Conservation (phyloP, 352 stramenopile species). For the Pythium catenulatum region DNA sequence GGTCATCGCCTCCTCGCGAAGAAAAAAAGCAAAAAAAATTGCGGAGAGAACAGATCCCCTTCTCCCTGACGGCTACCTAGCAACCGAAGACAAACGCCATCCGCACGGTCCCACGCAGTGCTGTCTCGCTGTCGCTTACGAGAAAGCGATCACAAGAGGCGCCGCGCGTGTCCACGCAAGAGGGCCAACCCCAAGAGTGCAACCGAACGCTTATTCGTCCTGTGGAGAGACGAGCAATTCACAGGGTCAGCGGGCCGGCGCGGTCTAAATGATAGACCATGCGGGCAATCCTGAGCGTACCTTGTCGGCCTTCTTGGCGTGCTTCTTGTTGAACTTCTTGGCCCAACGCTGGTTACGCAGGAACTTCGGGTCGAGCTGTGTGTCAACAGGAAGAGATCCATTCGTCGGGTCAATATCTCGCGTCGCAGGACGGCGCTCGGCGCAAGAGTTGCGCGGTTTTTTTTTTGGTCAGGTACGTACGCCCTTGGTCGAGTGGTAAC, state of each 20-base stretch:
- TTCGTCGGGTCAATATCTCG: constrained; percentile 39
- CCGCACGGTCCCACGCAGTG: no score
- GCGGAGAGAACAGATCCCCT: constrained; percentile 17
- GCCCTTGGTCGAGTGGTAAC: constrained; percentile 96
- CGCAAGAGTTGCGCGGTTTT: no score
- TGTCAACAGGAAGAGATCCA: not conserved
- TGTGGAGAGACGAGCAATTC: constrained; percentile 1
- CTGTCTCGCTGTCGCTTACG: not conserved
- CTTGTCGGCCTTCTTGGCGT: constrained; percentile 78
- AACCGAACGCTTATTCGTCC: constrained; percentile 76
- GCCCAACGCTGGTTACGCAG: constrained; percentile 98
- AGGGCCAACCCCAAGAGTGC: no score
- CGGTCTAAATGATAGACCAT: no score
- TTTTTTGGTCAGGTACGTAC: constrained; percentile 71
- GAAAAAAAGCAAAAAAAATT: constrained; percentile 36
- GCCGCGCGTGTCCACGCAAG: no score
- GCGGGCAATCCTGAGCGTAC: no score
- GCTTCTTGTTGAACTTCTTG: constrained; percentile 98
- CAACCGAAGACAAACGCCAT: constrained; percentile 35
- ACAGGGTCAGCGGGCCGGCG: no score
- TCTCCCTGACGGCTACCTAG: constrained; percentile 44
- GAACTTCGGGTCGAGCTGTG: constrained; percentile 97
- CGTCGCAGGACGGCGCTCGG: not conserved
- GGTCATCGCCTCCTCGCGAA: not conserved
- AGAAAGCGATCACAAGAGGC: no score